Evolutionary conservation across 1,284 basidiomycete species (phyloP).

Genomic region (Tilletia horrida): DNA sequence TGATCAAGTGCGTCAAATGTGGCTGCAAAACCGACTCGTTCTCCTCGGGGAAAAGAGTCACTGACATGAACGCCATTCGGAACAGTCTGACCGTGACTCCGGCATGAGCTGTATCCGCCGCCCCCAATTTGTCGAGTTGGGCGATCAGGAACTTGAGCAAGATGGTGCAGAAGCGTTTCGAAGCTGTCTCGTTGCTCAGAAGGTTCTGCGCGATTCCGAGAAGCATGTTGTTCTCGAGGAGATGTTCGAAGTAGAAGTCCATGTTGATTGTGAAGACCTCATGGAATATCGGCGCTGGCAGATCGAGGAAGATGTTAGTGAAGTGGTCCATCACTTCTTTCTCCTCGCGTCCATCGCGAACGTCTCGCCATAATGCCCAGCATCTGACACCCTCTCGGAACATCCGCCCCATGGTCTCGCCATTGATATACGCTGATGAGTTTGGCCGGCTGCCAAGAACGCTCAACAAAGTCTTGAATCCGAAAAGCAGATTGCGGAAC

Average conservation of each 20-base stretch:
- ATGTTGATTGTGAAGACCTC: constrained; percentile 48
- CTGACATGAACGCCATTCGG: constrained; percentile 93
- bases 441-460: constrained; percentile 68
- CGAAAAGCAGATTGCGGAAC: constrained; percentile 83
- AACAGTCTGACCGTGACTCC: constrained; percentile 78
- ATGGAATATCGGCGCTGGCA: constrained; percentile 54
- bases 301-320: constrained; percentile 59
- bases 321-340: constrained; percentile 86
- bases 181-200: constrained; percentile 77
- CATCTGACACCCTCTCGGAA: constrained; percentile 82
- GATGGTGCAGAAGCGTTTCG: constrained; percentile 87
- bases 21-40: constrained; percentile 91
- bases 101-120: constrained; percentile 72
- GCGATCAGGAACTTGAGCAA: constrained; percentile 81
- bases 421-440: constrained; percentile 59
- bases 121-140: constrained; percentile 77
- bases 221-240: constrained; percentile 67
- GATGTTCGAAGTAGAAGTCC: constrained; percentile 49
- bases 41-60: constrained; percentile 70
- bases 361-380: constrained; percentile 74
- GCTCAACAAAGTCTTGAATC: constrained; percentile 77
- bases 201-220: constrained; percentile 83
- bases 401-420: constrained; percentile 78
- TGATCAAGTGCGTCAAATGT: constrained; percentile 88
- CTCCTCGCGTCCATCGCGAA: constrained; percentile 67